These are phyloP conservation scores for Sporothrix humicola DNA, from an alignment of 2,329 filamentous ascomycete species.

Conservation along the genomic window DNA sequence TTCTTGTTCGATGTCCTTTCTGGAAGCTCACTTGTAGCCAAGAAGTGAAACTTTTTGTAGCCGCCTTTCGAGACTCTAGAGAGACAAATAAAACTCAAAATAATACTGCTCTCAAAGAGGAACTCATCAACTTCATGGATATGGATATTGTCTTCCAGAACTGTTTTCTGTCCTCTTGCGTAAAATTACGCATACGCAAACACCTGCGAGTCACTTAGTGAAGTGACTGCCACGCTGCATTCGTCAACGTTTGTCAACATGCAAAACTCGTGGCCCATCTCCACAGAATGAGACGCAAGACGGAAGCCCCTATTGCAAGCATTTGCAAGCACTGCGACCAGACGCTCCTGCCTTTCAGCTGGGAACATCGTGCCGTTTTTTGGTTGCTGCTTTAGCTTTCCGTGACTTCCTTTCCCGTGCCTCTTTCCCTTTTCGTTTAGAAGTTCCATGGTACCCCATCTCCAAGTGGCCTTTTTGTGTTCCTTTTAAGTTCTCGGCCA, in stretches of 20 bases:
- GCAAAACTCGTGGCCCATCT: constrained; percentile 7
- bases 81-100: neutral
- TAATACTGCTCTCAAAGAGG: neutral
- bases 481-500: neutral
- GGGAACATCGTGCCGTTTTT: neutral
- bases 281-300: constrained; percentile 19
- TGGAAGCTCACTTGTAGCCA: neutral
- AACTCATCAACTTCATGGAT: no score
- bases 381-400: no score
- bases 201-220: constrained; percentile 4
- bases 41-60: neutral
- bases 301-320: neutral
- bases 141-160: neutral
- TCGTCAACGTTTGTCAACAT: neutral
- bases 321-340: neutral
- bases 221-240: constrained; percentile 9
- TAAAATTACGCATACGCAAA: constrained; percentile 17
- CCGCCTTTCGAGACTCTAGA: neutral
- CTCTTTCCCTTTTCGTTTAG: neutral
- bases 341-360: neutral
- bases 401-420: neutral
- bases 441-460: constrained; percentile 17
- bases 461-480: neutral
- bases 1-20: neutral
- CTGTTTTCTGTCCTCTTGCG: neutral